Base-by-base conservation (phyloP, 768 basidiomycete species). In the Postia placenta region DNA sequence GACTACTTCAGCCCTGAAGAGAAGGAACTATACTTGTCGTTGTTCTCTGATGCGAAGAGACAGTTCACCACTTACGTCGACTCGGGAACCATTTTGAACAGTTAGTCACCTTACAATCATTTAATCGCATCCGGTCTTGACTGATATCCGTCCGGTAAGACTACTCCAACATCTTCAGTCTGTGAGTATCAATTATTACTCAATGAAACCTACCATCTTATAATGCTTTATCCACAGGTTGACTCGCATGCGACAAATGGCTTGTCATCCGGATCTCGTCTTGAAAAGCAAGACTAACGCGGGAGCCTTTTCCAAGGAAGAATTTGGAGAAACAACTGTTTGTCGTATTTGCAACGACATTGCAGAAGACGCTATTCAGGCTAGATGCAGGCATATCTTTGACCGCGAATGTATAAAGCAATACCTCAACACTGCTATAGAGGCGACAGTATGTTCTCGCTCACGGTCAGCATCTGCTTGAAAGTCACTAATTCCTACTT, bases 1-100 rank as follows among this genome's bases (percentile, higher is more conserved):
- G 95, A 98, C 64, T 88, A 86, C 66, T 98, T 98, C 73, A 93
- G 90, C 55, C 87, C 91, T 0, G 94, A 96, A 66, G 96, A 99
- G 70, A 97, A 93, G 64, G 96, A 99, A 59, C 70, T 97, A 3
- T 96, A 95, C 63, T 74, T 84, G 27, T 92, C 89, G 1, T 70
- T 99, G 23, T 98, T 94, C 72, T 85, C 89, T 3, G 90, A 93
- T 55, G 93, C 93, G 9, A 93, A 89, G 69, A 75, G 96, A 36
- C 85, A 91, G 61, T 99, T 98, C 67, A 81, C 60, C 46, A 98
- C 93, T 2, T 99, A 90, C 63, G 79, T 96, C 11, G 81, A 88
- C 61, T 79, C 86, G 26, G 95, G 95, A 42, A 97, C 93, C 1
- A 72, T 97, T 22, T 67, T 97, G 43, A 95, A 96, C 63, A 97